A percentile compares a stretch with the other conserved stretches of the same genome.
These are phyloP conservation scores for Phytophthora hybrid DNA, from an alignment of 352 stramenopile genomes.

Conservation along the genomic window DNA sequence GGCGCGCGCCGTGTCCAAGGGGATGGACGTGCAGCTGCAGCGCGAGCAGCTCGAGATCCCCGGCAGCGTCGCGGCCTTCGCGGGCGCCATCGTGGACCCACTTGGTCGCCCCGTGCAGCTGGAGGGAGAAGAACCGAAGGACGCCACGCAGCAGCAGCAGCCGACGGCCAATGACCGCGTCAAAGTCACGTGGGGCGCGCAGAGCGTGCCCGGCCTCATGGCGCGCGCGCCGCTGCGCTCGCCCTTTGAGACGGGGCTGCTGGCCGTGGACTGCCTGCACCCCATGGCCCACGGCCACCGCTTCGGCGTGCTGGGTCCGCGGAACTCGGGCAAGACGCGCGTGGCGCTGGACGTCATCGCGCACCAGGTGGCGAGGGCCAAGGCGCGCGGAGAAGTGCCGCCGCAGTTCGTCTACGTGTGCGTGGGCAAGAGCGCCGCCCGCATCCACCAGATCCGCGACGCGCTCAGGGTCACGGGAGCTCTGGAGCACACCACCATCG, in stretches of 20 bases:
- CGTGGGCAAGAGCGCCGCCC: constrained; percentile 63
- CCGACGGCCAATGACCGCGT: constrained; percentile 41
- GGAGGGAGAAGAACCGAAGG: constrained; percentile 9
- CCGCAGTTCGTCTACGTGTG: constrained; percentile 85
- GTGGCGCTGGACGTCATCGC: constrained; percentile 74
- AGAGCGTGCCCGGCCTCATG: constrained; percentile 77
- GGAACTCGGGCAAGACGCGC: constrained; percentile 78
- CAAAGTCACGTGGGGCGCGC: constrained; percentile 59
- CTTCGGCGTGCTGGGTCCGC: constrained; percentile 69
- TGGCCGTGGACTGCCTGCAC: constrained; percentile 83
- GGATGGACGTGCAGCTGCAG: constrained; percentile 71
- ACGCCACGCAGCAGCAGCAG: not conserved
- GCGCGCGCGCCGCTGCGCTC: constrained; percentile 55
- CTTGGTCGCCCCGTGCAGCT: constrained; percentile 50
- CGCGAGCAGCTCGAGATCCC: constrained; percentile 60
- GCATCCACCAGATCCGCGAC: constrained; percentile 73
- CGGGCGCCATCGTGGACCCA: constrained; percentile 58
- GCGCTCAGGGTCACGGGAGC: constrained; percentile 54
- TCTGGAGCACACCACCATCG: constrained; percentile 69
- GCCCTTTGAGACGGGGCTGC: constrained; percentile 67
- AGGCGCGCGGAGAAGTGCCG: constrained; percentile 37
- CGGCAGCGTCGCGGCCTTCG: constrained; percentile 53
- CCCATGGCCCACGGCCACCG: constrained; percentile 77
- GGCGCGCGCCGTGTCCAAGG: constrained; percentile 46
- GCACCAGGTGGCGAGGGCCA: constrained; percentile 54